phyloP scores from a whole-genome alignment of 495 filamentous ascomycete genomes.

The Monascus purpureus region DNA sequence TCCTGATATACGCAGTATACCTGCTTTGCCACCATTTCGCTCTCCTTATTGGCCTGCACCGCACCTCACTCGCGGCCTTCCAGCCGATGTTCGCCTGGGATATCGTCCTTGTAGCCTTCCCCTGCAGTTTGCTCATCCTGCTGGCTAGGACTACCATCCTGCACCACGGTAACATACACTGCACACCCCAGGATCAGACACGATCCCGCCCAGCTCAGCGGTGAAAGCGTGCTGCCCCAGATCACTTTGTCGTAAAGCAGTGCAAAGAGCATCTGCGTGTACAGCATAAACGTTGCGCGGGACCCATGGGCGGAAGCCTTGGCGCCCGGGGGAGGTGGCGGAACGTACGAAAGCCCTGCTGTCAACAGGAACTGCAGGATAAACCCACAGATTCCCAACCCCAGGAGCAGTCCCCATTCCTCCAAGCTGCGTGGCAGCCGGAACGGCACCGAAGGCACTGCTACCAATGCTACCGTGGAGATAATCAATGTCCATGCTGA shows the following conservation, averaged over 20 bases:
- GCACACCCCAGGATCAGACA: conserved; percentile 69
- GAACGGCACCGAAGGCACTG: conserved; percentile 44
- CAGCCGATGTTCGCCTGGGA: neutral
- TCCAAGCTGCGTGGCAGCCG: conserved; percentile 42
- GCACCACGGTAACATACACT: conserved; percentile 55
- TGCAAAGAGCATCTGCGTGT: conserved; percentile 87
- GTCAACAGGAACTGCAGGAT: conserved; percentile 83
- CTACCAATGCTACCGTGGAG: conserved; percentile 36
- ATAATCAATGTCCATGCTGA: conserved; percentile 55
- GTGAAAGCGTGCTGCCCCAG: conserved; percentile 55
- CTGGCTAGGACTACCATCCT: conserved; percentile 12
- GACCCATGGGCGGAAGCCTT: conserved; percentile 30
- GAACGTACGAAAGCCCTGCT: conserved; percentile 59
- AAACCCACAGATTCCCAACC: conserved; percentile 65
- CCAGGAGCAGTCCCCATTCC: conserved; percentile 60
- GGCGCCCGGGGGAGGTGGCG: conserved; percentile 8
- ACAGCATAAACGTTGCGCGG: conserved; percentile 78
- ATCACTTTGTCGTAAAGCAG: conserved; percentile 66
- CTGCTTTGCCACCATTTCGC: too few species aligned
- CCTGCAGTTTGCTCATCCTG: neutral
- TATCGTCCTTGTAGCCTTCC: conserved; percentile 4
- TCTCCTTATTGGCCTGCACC: too few species aligned
- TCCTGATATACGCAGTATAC: too few species aligned
- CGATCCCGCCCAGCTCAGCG: conserved; percentile 56
- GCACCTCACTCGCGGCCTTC: neutral